Percentiles rank a stretch among this genome's conserved stretches.
Conservation (phyloP, 768 basidiomycete species). For the Thelephora aurantiotincta region DNA sequence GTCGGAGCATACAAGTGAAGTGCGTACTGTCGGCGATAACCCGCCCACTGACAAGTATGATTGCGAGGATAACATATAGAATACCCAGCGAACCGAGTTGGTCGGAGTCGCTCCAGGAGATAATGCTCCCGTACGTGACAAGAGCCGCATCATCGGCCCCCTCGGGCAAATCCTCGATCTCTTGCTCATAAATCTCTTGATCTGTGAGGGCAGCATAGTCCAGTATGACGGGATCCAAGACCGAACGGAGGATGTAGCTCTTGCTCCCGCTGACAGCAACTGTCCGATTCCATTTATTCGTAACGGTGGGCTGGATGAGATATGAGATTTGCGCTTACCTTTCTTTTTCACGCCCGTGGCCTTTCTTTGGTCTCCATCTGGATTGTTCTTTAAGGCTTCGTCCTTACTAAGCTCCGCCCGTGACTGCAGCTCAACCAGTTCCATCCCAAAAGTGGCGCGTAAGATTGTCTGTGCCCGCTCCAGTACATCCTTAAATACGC, state of each 20-base stretch:
- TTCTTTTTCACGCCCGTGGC: constrained; percentile 54
- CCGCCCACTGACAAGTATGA: constrained; percentile 74
- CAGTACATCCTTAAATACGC: constrained; percentile 55
- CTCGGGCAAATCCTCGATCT: constrained; percentile 37
- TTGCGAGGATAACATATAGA: constrained; percentile 65
- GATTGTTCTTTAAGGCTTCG: constrained; percentile 18
- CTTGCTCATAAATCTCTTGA: constrained; percentile 25
- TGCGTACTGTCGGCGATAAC: constrained; percentile 60
- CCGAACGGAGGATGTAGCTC: constrained; percentile 74
- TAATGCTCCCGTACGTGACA: constrained; percentile 48
- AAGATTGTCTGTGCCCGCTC: constrained; percentile 50
- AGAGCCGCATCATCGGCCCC: constrained; percentile 31
- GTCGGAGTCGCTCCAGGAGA: constrained; percentile 59
- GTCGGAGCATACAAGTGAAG: neutral
- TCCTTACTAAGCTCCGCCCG: constrained; percentile 41
- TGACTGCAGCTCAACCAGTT: constrained; percentile 64
- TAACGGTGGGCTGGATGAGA: neutral
- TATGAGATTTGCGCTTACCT: constrained; percentile 23
- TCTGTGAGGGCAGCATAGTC: constrained; percentile 42
- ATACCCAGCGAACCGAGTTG: constrained; percentile 61
- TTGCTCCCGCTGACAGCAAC: constrained; percentile 51
- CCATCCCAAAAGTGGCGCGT: constrained; percentile 61
- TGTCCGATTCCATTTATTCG: constrained; percentile 10
- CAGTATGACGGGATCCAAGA: constrained; percentile 46
- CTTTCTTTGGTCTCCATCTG: constrained; percentile 25